Evolutionary conservation across 768 basidiomycete species (phyloP).

Genomic region (Russula earlei): DNA sequence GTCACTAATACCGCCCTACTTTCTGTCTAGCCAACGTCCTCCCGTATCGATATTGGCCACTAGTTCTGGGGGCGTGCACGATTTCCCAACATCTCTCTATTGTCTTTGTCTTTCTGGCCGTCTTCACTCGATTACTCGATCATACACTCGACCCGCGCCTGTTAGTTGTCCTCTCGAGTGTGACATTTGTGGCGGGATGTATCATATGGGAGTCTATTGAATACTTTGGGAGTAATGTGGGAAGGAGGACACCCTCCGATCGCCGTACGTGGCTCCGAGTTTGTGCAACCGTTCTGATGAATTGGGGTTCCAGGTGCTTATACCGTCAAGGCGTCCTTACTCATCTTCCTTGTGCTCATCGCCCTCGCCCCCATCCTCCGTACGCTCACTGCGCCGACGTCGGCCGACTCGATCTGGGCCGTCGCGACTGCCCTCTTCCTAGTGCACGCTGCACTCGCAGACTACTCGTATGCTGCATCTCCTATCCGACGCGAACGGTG

Average conservation of each 20-base stretch:
- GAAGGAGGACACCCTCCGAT: neutral
- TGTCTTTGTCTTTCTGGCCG: slow-evolving; percentile 71
- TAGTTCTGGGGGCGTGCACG: slow-evolving; percentile 60
- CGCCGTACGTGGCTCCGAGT: slow-evolving; percentile 8
- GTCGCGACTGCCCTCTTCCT: slow-evolving; percentile 77
- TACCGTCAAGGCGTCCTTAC: slow-evolving; percentile 67
- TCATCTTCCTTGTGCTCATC: slow-evolving; percentile 84
- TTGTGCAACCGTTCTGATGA: neutral
- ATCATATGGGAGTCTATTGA: slow-evolving; percentile 50
- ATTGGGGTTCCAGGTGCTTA: slow-evolving; percentile 45
- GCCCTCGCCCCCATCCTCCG: slow-evolving; percentile 84
- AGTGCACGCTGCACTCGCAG: slow-evolving; percentile 73
- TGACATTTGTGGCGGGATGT: slow-evolving; percentile 53
- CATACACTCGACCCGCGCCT: slow-evolving; percentile 56
- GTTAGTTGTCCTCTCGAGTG: slow-evolving; percentile 55
- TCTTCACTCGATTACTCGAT: slow-evolving; percentile 66
- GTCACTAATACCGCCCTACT: neutral
- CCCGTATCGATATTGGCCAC: slow-evolving; percentile 65
- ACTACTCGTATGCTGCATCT: slow-evolving; percentile 52
- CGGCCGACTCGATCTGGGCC: slow-evolving; percentile 96
- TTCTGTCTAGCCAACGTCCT: slow-evolving; percentile 57
- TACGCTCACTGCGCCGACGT: slow-evolving; percentile 90
- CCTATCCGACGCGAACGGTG: slow-evolving; percentile 7
- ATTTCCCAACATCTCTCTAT: slow-evolving; percentile 80
- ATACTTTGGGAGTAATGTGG: slow-evolving; percentile 28